Percentiles rank a stretch among this genome's conserved stretches.
phyloP scores from a whole-genome alignment of 2,329 filamentous ascomycete species.

The Diaporthe sp. region DNA sequence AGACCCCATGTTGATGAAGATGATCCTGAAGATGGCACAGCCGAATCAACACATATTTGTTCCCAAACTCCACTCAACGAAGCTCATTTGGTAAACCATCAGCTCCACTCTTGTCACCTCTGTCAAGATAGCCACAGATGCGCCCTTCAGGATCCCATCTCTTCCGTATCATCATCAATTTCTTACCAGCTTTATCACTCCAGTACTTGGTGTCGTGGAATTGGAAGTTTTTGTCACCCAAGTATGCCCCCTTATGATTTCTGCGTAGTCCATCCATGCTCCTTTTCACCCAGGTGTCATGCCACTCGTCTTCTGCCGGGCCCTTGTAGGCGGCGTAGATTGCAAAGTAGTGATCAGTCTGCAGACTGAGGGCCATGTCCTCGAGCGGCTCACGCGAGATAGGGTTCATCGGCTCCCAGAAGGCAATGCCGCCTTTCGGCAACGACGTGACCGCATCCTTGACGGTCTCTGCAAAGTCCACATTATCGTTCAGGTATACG shows the following conservation, averaged over 20 bases:
- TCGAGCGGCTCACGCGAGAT: background rate
- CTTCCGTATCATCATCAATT: background rate
- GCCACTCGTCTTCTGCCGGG: background rate
- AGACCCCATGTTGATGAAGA: background rate
- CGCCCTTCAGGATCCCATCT: background rate
- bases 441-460: background rate
- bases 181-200: background rate
- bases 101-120: background rate
- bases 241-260: background rate
- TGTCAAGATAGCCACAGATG: background rate
- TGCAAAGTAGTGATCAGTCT: constrained; percentile 6
- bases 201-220: background rate
- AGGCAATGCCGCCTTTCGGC: background rate
- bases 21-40: background rate
- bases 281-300: background rate
- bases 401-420: constrained; percentile 7
- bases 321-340: background rate
- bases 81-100: background rate
- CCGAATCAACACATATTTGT: background rate
- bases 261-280: background rate
- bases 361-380: background rate
- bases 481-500: background rate
- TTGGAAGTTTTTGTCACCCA: background rate
- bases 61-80: background rate
- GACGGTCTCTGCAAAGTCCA: background rate